phyloP scores from a whole-genome alignment of 225 moss, liverwort and hornwort species.

The Physcomitrellopsis africana region DNA sequence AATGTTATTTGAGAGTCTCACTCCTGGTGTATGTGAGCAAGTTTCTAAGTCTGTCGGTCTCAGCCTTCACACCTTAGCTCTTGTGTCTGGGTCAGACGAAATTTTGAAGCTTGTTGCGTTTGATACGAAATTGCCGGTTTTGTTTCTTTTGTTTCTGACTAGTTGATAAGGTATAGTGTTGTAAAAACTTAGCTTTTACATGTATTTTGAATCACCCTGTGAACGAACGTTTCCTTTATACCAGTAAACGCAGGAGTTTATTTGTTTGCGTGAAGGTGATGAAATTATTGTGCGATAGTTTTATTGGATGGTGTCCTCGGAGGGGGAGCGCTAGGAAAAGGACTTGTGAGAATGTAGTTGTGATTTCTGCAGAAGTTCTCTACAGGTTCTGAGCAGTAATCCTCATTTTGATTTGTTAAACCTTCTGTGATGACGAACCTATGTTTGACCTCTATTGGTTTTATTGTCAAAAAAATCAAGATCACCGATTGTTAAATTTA shows the following conservation, averaged over 20 bases:
- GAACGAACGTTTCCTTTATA: neutral
- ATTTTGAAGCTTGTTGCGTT: neutral
- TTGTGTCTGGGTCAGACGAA: constrained; percentile 9
- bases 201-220: neutral
- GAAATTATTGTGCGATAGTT: constrained; percentile 15
- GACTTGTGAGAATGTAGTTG: constrained; percentile 2
- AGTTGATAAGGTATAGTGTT: constrained; percentile 2
- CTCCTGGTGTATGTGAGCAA: neutral
- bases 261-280: neutral
- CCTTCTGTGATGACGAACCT: neutral
- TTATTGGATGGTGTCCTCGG: neutral
- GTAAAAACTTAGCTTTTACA: neutral
- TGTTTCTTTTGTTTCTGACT: constrained; percentile 16
- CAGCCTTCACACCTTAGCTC: neutral
- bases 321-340: constrained; percentile 12
- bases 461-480: neutral
- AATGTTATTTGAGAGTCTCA: too few species aligned
- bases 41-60: neutral
- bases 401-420: neutral
- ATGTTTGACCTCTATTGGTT: neutral
- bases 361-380: neutral
- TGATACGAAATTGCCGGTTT: neutral
- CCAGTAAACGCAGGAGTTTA: neutral
- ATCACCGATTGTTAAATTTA: neutral
- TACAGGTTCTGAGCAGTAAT: constrained; percentile 8